A percentile compares a stretch with the other conserved stretches of the same genome.
These are phyloP conservation scores for Aspergillus cavernicola DNA, from an alignment of 495 filamentous ascomycete species.

Conservation along the genomic window DNA sequence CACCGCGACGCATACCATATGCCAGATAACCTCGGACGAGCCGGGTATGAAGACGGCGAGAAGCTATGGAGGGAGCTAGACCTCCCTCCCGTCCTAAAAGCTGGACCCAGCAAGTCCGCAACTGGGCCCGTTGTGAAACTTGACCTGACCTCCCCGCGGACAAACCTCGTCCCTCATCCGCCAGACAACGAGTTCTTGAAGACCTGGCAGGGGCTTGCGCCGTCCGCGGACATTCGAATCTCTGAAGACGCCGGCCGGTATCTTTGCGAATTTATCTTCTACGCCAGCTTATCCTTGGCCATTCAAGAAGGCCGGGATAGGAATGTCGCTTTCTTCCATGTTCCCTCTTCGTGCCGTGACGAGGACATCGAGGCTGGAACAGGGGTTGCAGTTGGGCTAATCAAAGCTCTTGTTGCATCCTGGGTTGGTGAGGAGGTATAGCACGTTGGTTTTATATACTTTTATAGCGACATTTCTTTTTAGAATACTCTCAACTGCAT, in stretches of 20 bases:
- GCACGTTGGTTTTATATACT: background rate
- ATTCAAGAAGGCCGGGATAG: slow-evolving; percentile 45
- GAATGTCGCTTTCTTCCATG: slow-evolving; percentile 74
- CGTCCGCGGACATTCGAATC: slow-evolving; percentile 52
- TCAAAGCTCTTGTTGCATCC: slow-evolving; percentile 60
- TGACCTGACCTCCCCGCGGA: background rate
- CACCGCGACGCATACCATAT: slow-evolving; percentile 73
- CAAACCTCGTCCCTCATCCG: slow-evolving; percentile 21
- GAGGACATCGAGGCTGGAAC: slow-evolving; percentile 55
- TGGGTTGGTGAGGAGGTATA: slow-evolving; percentile 31
- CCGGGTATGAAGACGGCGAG: slow-evolving; percentile 50
- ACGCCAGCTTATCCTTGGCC: slow-evolving; percentile 61
- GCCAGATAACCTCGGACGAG: slow-evolving; percentile 61
- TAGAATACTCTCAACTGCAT: too few species aligned
- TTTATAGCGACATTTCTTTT: background rate
- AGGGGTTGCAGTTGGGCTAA: slow-evolving; percentile 62
- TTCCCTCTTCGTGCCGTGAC: slow-evolving; percentile 59
- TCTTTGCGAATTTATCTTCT: slow-evolving; percentile 86
- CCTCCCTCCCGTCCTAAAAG: slow-evolving; percentile 31
- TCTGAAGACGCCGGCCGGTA: slow-evolving; percentile 77
- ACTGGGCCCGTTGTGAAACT: slow-evolving; percentile 1
- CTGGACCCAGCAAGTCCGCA: slow-evolving; percentile 21
- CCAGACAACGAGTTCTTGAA: slow-evolving; percentile 34
- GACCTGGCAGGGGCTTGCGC: slow-evolving; percentile 31
- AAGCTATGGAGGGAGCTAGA: slow-evolving; percentile 43